Base-by-base conservation (phyloP, 495 filamentous ascomycete species). In the Xylaria telfairii region DNA sequence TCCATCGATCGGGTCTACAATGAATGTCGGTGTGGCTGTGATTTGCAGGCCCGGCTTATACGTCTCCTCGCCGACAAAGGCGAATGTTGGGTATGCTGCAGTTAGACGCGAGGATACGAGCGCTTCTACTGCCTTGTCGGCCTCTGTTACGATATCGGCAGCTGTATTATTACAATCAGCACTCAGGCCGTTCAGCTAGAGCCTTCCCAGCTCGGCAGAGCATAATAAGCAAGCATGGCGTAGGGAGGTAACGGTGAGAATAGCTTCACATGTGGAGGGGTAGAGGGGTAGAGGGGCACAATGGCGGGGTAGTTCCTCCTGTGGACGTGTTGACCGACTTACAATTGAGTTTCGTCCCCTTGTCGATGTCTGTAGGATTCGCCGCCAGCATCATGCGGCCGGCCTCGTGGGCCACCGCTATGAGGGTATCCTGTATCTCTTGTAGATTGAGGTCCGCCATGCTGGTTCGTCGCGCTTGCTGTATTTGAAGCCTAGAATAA, bases 1-100 rank as follows among this genome's bases (percentile, higher is more conserved):
- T 69, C 94, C 94, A 82, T 97, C 94, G 75, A 96, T 94, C 49
- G 94, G 94, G 82, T 97, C 94, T 69, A 92, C 88, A 80, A 97
- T 87, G 82, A 97, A 97, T 56, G 94, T 97, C 1, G 94, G 94
- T 1, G 82, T 84, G 46, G 85, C 75, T 3, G 91, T 93, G 67
- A 97, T 83, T 32, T 76, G 83, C 70, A 82, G 82, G 66, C 90
- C 88, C 34, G 91, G 86, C 57, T 90, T 80, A 85, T 95, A 96
- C 24, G 92, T 96, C 79, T 97, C 94, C 76, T 96, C 93, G 76
- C 93, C 93, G 71, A 95, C 86, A 79, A 96, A 95, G 74, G 83
- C 78, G 81, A 90, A 94, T 71, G 82, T 68, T 0, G 93, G 93
- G 80, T 92, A 95, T 68, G 83, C 84, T 30, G 83, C 75, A 53